Evolutionary conservation across 225 moss, liverwort and hornwort genomes (phyloP), one percentile per base, ranked within the genome.

Genomic region (Marchantia paleacea): DNA sequence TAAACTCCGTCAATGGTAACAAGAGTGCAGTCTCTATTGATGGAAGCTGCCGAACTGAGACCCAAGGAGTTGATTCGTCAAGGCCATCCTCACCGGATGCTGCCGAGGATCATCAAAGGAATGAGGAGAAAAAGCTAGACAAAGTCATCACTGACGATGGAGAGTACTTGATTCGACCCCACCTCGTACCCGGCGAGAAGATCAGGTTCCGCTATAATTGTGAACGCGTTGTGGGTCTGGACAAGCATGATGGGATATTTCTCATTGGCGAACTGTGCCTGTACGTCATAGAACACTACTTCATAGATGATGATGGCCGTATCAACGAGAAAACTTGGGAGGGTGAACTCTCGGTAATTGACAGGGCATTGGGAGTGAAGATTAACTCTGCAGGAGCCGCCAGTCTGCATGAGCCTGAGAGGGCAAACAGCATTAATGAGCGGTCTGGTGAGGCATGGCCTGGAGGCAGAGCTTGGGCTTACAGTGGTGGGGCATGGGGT

Each of bases 171-270:
- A 95, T 99, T 47, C 82, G 95, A 73, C 99, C 99, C 78, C 95
- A 92, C 82, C 84, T 99, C 50, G 89, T 94, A 81, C 90, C 89
- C 77, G 94, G 94, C 30, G 99, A 99, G 84, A 99, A 95, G 81
- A 86, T 99, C 64, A 89, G 90, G 72, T 99, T 90, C 73, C 95
- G 92, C 26, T 99, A 99, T 84, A 99, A 99, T 55, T 99, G 99
- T 86, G 94, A 99, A 86, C 91, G 95, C 74, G 99, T 99, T 20
- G 87, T 94, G 64, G 99, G 94, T 50, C 92, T 99, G 66, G 99
- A 95, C 82, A 99, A 99, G 83, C 93, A 95, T 58, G 99, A 94
- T 83, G 95, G 95, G 30, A 92, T 99, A 80, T 99, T 99, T 86
- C 91, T 99, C 79, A 94, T 99, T 82, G 99, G 99, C 31, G 99